Base-by-base conservation (phyloP, 352 stramenopile species). In the Pythium aphanidermatum region DNA sequence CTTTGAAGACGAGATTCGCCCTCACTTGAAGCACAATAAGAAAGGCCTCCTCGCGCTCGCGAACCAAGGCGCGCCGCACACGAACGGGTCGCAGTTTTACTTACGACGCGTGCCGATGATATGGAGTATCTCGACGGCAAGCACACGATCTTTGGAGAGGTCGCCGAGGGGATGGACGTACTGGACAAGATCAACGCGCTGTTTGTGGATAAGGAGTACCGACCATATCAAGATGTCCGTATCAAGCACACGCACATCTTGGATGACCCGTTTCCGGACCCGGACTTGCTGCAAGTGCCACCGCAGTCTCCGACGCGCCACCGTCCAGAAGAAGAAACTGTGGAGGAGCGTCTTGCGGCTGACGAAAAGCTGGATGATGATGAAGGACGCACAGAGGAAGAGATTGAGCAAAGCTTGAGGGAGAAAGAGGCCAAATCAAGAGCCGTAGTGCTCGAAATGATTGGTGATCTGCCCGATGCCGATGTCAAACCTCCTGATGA, bases 381-480 rank as follows among this genome's bases (percentile, higher is more conserved):
- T 37, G 75, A 80, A 46, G 77, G 68, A 5, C 72, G 74, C 44
- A 83, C 82, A 4, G 83, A 92, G 38, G 74, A 96, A 56, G 79
- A 97, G 65, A 83, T 96, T 30, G 78, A 97, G 48, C 74, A 96
- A 58, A 79, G 89, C 29, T 61, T 90, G 43, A 58, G 70, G 6
- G 75, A 95, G 55, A 95, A 95, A 47, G 92, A 98, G 51, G 94
- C 95, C 41, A 95, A 97, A 49, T 96, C 84, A 23, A 80, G 94
- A 23, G 95, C 96, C 0, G 94, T 99, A 14, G 95, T 99, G 37
- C 74, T 99, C 14, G 96, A 99, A 68, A 99, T 99, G 93, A 91
- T 99, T 31, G 97, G 97, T 11, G 97, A 99, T 63, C 65, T 99
- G 21, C 96, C 96, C 0, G 90, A 97, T 48, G 96, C 96, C 8